phyloP scores from a whole-genome alignment of 2,329 filamentous ascomycete species.

The Elsinoe batatas region DNA sequence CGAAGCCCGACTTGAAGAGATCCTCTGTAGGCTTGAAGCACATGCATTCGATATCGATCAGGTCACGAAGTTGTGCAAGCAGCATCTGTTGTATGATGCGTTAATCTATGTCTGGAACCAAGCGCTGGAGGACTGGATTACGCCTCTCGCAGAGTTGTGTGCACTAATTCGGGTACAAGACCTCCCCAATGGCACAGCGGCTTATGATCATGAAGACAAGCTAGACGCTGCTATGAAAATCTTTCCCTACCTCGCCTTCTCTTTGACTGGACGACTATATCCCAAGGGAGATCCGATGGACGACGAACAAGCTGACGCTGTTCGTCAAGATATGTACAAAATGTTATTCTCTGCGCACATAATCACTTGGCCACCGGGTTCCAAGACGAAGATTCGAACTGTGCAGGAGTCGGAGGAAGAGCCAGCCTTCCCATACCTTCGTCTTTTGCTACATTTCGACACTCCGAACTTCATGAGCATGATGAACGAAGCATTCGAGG shows the following conservation, averaged over 20 bases:
- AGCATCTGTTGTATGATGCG: conserved; percentile 86
- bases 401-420: conserved; percentile 46
- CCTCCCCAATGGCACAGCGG: conserved; percentile 37
- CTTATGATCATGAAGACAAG: conserved; percentile 46
- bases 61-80: conserved; percentile 80
- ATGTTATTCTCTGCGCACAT: conserved; percentile 83
- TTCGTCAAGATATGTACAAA: conserved; percentile 84
- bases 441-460: conserved; percentile 77
- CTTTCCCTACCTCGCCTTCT: conserved; percentile 89
- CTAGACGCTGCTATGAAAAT: conserved; percentile 69
- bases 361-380: conserved; percentile 62
- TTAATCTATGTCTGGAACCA: conserved; percentile 96
- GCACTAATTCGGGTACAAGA: conserved; percentile 40
- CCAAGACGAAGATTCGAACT: conserved; percentile 45
- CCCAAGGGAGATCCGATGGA: conserved; percentile 69
- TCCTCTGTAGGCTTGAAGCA: conserved; percentile 88
- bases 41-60: conserved; percentile 88
- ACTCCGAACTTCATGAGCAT: conserved; percentile 88
- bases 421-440: conserved; percentile 75
- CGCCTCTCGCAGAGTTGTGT: conserved; percentile 76
- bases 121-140: conserved; percentile 79
- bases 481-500: conserved; percentile 94
- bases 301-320: conserved; percentile 60
- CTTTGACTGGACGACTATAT: conserved; percentile 81
- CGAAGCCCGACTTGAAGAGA: conserved; percentile 75